Evolutionary conservation across 352 stramenopile species (phyloP), one percentile per base, ranked within the genome.

Genomic region (Globisporangium middletonii): DNA sequence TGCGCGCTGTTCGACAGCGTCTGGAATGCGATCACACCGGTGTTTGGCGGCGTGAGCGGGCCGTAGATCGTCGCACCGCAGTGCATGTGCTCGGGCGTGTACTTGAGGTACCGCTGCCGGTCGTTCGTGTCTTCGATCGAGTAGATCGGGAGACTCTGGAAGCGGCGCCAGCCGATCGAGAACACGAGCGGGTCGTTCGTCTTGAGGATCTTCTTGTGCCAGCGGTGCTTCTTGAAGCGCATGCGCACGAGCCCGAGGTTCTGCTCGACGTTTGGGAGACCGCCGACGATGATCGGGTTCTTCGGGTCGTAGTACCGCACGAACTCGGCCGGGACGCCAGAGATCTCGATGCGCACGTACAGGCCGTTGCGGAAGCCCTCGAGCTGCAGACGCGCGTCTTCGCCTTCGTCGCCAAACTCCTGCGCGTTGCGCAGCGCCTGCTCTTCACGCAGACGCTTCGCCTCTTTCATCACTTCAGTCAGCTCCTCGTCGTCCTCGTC

Each of bases 61-160:
- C 94, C 97, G 57, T 98, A 99, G 63, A 99, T 99, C 9, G 94
- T 98, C 30, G 93, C 94, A 55, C 96, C 88, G 59, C 98, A 99
- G 79, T 99, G 98, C 97, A 99, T 99, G 83, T 99, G 97, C 72
- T 99, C 97, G 0, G 97, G 97, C n/a, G 97, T 99, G 75, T 94
- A 99, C 78, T 99, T 99, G 55, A 99, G 79, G 65, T 94, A 96
- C 45, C 93, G 81, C 67, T 98, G 90, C 2, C 97, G 87, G 46
- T 98, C 95, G 69, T 99, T 99, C 57, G 92, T 83, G 71, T 99
- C 98, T 73, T 99, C 96, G 15, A 98, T 98, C 37, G 94, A 98
- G 71, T 98, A 99, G n/a, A 99, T 65, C 7, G 97, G 97, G 52
- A 99, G 82, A 65, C 90, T 98, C 73, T 99, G 97, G 76, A 99